phyloP scores from a whole-genome alignment of 768 basidiomycete species.

The Mycena chlorophos region DNA sequence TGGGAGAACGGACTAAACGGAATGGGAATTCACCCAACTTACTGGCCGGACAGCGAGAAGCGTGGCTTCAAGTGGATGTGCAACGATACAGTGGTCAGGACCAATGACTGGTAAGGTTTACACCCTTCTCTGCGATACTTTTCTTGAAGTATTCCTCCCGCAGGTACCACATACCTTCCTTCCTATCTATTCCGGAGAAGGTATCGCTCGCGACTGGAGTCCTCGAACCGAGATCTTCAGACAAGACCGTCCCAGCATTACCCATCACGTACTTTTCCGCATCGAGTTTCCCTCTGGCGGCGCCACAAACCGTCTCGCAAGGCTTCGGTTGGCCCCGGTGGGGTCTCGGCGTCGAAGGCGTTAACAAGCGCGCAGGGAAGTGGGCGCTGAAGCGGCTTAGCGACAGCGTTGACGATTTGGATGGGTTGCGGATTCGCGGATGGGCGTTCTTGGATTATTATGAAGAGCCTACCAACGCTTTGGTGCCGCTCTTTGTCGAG shows the following conservation, averaged over 20 bases:
- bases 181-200: slow-evolving; percentile 86
- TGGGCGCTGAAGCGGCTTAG: slow-evolving; percentile 67
- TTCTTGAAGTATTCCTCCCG: too few relatives aligned
- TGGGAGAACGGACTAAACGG: slow-evolving; percentile 73
- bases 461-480: slow-evolving; percentile 52
- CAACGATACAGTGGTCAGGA: slow-evolving; percentile 65
- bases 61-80: slow-evolving; percentile 79
- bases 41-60: slow-evolving; percentile 80
- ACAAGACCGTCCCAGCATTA: slow-evolving; percentile 45
- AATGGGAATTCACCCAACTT: slow-evolving; percentile 83
- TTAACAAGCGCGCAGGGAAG: slow-evolving; percentile 70
- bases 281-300: slow-evolving; percentile 74
- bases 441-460: slow-evolving; percentile 81
- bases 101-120: slow-evolving; percentile 95
- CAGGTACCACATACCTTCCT: slow-evolving; percentile 78
- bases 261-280: slow-evolving; percentile 84
- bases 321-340: slow-evolving; percentile 82
- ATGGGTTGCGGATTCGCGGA: slow-evolving; percentile 58
- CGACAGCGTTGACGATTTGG: slow-evolving; percentile 21
- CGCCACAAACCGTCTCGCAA: slow-evolving; percentile 73
- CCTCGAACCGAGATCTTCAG: slow-evolving; percentile 43
- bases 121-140: too few relatives aligned
- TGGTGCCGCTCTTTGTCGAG: slow-evolving; percentile 72
- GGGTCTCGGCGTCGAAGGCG: slow-evolving; percentile 82
- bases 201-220: slow-evolving; percentile 53